Evolutionary conservation across 352 stramenopile genomes (phyloP).

Genomic region (Phytophthora vignae): DNA sequence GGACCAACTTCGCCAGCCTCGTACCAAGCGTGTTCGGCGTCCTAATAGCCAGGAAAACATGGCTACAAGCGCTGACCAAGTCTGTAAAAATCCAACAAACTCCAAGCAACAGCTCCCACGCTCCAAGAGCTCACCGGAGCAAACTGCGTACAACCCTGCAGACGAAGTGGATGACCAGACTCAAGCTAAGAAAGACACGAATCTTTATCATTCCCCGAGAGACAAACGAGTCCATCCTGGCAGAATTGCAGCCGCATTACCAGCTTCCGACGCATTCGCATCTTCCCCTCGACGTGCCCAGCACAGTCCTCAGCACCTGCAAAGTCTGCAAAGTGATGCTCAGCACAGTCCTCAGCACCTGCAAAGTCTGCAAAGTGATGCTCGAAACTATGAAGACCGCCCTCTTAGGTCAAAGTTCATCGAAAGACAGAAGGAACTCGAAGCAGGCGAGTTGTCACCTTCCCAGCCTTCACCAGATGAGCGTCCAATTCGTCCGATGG

Average conservation of each 20-base stretch:
- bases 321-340: too few species aligned
- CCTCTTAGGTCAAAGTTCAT: conserved; percentile 50
- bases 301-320: too few species aligned
- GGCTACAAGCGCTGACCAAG: neutral
- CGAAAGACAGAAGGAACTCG: conserved; percentile 13
- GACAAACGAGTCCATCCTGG: conserved; percentile 22
- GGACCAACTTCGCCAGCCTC: conserved; percentile 53
- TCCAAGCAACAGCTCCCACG: conserved; percentile 1
- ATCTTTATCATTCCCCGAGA: conserved; percentile 1
- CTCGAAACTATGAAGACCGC: conserved; percentile 37
- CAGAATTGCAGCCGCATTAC: neutral
- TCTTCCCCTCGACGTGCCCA: conserved; percentile 13
- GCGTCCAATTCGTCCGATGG: conserved; percentile 50
- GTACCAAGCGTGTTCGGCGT: conserved; percentile 41
- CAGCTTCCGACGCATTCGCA: conserved; percentile 7
- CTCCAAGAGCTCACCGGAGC: conserved; percentile 31
- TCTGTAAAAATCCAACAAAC: neutral
- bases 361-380: conserved; percentile 53
- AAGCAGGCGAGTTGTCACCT: conserved; percentile 4
- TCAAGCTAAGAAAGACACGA: conserved; percentile 9
- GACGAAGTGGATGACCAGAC: conserved; percentile 13
- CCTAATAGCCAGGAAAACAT: conserved; percentile 21
- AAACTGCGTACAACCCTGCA: conserved; percentile 3
- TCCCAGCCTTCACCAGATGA: conserved; percentile 37
- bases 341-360: conserved; percentile 52